phyloP scores from a whole-genome alignment of 169 alveolate species.

The Neospora caninum region DNA sequence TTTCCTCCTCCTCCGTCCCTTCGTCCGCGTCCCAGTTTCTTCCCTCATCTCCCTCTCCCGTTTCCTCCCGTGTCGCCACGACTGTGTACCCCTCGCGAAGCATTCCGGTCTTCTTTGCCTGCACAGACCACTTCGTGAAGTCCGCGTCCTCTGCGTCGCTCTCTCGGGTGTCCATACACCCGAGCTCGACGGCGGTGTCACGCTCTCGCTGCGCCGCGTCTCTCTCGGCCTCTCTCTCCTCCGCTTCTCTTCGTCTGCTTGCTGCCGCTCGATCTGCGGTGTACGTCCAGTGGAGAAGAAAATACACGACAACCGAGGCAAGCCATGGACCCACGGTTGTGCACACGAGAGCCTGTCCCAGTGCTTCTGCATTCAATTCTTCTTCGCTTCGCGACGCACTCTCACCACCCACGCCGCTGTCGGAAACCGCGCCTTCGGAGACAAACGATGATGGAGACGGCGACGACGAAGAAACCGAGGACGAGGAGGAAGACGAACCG shows the following conservation, averaged over 20 bases:
- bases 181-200: neutral
- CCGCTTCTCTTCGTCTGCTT: neutral
- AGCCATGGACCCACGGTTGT: slow-evolving; percentile 79
- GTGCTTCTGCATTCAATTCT: slow-evolving; percentile 79
- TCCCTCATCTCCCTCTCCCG: neutral
- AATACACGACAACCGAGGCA: slow-evolving; percentile 73
- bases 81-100: neutral
- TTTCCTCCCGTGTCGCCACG: neutral
- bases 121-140: neutral
- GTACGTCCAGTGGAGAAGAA: slow-evolving; percentile 75
- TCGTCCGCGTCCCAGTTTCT: neutral
- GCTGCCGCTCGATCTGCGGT: neutral
- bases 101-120: no score
- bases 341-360: slow-evolving; percentile 77
- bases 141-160: neutral
- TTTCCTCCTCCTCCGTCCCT: neutral
- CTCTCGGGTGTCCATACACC: neutral
- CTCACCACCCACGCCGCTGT: neutral
- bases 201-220: neutral
- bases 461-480: neutral
- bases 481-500: neutral
- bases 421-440: neutral
- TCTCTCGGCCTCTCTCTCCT: neutral
- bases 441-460: neutral
- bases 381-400: neutral